A percentile compares a stretch with the other conserved stretches of the same genome.
phyloP scores from a whole-genome alignment of 225 moss, liverwort and hornwort species.

The Pseudoscleropodium purum region DNA sequence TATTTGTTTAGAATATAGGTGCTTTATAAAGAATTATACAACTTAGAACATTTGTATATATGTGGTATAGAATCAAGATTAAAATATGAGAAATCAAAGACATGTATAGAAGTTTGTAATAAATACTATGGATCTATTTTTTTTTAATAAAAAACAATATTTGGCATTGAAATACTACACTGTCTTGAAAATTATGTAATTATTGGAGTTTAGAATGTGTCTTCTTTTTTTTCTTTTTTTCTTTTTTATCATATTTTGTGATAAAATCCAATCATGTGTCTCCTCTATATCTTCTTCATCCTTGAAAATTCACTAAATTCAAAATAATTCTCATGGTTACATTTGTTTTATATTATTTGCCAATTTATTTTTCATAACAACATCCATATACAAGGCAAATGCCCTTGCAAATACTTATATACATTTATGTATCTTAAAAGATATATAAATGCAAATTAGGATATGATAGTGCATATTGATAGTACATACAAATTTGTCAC shows the following conservation, averaged over 20 bases:
- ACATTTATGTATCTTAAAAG: neutral
- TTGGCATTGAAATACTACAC: neutral
- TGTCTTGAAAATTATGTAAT: neutral
- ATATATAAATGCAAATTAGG: neutral
- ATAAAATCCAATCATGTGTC: neutral
- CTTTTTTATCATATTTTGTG: neutral
- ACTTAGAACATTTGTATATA: rapidly evolving
- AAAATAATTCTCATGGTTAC: neutral
- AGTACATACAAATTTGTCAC: neutral
- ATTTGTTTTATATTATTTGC: neutral
- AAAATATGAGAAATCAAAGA: neutral
- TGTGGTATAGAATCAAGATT: no score
- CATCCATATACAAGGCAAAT: neutral
- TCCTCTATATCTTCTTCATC: neutral
- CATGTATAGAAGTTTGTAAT: neutral
- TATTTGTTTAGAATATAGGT: neutral
- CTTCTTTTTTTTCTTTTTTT: no score
- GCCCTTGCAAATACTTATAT: rapidly evolving
- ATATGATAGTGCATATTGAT: neutral
- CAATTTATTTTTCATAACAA: neutral
- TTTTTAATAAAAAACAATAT: no score
- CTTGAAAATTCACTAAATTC: neutral
- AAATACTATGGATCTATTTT: neutral
- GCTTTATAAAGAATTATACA: neutral
- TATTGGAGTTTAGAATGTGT: neutral